Evolutionary conservation across 2,329 filamentous ascomycete species (phyloP), one percentile per base, ranked within the genome.

Genomic region (Chalara sp.): DNA sequence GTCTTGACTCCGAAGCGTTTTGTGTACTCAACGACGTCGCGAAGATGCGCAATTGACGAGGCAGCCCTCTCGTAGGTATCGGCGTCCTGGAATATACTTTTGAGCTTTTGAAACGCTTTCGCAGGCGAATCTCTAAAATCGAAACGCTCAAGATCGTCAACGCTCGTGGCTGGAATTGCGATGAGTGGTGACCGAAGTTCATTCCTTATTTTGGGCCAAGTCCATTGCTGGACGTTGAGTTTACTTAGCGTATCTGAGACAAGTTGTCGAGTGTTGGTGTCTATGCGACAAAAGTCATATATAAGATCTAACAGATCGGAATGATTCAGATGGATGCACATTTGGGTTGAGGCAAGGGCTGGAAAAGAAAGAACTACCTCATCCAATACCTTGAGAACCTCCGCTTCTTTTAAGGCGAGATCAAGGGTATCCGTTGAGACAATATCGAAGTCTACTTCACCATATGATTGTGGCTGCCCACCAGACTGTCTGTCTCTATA

Each of bases 381-480:
- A 64, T 99, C 93, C 28, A 97, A 72, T 2, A 97, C 91, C 61
- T 96, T 97, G 59, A 99, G 80, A 0, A 90, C 85, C 67, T 97
- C 92, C 0, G 92, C 92, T 68, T 99, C 93, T 62, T 95, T 95
- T 50, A 96, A 68, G 1, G 90, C 86, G 44, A 95, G 73, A 62
- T 97, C 90, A 5, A 90, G 70, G 1, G 86, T 85, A 59, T 91
- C 84, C 43, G 81, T 79, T 1, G 90, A 92, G n/a, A 96, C 79
- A 53, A 99, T 90, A 68, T 99, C 93, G 66, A 97, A 99, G 66
- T 97, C 91, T 2, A 95, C 91, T 65, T 97, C 93, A 7, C 88
- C 86, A 65, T 89, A 86, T 62, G 85, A 86, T 51, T 79, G 78
- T 6, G 93, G 93, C 59, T 95, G 87, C 2, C 89, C 87, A 6